Percentiles rank a stretch among this genome's conserved stretches.
These are phyloP conservation scores for Zanthoxylum bungeanum DNA, from an alignment of 345 rosid genomes.

Conservation along the genomic window DNA sequence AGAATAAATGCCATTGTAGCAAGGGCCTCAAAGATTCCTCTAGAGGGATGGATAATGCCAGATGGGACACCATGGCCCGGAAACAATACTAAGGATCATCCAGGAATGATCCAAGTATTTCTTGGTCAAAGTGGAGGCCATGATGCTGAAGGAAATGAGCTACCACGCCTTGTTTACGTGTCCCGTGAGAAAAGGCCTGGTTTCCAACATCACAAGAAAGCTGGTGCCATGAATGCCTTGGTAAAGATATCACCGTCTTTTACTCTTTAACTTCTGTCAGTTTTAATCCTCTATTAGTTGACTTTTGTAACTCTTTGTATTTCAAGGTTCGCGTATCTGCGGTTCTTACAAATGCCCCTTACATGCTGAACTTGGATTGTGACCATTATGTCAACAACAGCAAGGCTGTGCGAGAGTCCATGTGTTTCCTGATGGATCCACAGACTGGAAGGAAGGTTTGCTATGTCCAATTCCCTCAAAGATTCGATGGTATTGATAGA, in stretches of 20 bases:
- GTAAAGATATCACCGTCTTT: slow-evolving; percentile 28
- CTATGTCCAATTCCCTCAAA: slow-evolving; percentile 91
- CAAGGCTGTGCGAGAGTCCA: slow-evolving; percentile 84
- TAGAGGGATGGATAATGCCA: slow-evolving; percentile 96
- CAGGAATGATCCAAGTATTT: slow-evolving; percentile 96
- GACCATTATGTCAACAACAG: slow-evolving; percentile 87
- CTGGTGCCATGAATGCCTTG: slow-evolving; percentile 98
- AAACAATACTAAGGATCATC: slow-evolving; percentile 95
- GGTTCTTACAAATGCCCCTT: slow-evolving; percentile 89
- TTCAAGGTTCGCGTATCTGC: slow-evolving; percentile 78
- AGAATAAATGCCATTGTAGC: slow-evolving; percentile 87
- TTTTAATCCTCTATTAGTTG: not conserved
- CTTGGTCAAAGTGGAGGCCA: slow-evolving; percentile 87
- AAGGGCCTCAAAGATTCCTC: slow-evolving; percentile 74
- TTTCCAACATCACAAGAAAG: slow-evolving; percentile 90
- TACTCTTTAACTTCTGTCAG: not conserved
- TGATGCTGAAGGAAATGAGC: slow-evolving; percentile 80
- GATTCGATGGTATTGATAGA: slow-evolving; percentile 85
- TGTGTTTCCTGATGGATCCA: slow-evolving; percentile 97
- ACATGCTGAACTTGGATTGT: slow-evolving; percentile 90
- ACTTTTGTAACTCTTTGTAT: slow-evolving; percentile 7
- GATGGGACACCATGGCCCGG: slow-evolving; percentile 99
- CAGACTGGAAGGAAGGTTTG: slow-evolving; percentile 79
- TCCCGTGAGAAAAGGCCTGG: slow-evolving; percentile 93
- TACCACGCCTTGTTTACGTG: slow-evolving; percentile 76